Evolutionary conservation across 75 land plant genomes (phyloP).

Genomic region (Ceratopteris richardii): DNA sequence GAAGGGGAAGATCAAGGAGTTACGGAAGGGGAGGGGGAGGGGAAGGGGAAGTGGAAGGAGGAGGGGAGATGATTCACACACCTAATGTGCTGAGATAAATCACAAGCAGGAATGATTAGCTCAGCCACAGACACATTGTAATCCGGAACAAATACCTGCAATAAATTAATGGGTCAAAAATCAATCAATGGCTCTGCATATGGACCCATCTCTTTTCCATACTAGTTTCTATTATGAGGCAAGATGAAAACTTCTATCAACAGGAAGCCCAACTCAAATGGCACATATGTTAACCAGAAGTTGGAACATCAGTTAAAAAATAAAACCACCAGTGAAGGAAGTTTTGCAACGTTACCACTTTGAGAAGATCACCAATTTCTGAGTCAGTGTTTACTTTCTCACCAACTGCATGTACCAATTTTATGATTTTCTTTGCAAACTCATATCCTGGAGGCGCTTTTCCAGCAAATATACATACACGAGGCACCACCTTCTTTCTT

Average conservation of each 20-base stretch:
- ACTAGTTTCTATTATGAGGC: no score
- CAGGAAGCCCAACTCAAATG: background rate
- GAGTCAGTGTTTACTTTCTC: conserved; percentile 63
- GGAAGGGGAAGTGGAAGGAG: no score
- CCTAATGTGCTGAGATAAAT: conserved; percentile 80
- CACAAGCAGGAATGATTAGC: conserved; percentile 67
- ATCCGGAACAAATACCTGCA: conserved; percentile 74
- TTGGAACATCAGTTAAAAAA: background rate
- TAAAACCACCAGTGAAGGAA: background rate
- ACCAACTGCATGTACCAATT: conserved; percentile 57
- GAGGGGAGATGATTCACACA: no score
- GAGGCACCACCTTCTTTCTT: conserved; percentile 61
- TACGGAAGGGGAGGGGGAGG: no score
- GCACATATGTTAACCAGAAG: background rate
- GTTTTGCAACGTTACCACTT: conserved; percentile 33
- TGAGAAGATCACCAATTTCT: conserved; percentile 65
- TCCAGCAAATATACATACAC: conserved; percentile 71
- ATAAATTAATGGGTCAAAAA: background rate
- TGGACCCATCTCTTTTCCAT: no score
- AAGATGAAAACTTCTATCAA: no score
- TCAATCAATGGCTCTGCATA: no score
- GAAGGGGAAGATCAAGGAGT: no score
- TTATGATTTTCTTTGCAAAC: conserved; percentile 67
- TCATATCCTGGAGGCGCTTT: conserved; percentile 86
- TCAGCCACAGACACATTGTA: conserved; percentile 85